A percentile compares a stretch with the other conserved stretches of the same genome.
phyloP scores from a whole-genome alignment of 768 basidiomycete genomes.

The Tricholoma flavovirens region DNA sequence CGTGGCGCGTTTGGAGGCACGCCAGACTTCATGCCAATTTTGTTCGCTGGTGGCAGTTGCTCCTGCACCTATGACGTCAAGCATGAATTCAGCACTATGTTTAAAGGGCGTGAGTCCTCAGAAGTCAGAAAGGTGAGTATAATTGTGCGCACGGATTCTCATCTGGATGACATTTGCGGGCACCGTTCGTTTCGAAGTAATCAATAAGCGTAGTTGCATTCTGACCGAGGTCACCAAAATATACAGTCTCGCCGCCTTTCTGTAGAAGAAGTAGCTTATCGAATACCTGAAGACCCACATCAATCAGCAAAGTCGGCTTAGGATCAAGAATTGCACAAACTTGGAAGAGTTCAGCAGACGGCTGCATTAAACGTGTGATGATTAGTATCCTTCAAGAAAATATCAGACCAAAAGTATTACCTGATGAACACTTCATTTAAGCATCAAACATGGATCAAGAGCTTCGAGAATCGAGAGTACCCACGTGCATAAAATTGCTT shows the following conservation, averaged over 20 bases:
- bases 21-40: slow-evolving; percentile 60
- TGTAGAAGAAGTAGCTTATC: slow-evolving; percentile 70
- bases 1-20: slow-evolving; percentile 39
- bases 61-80: slow-evolving; percentile 72
- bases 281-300: slow-evolving; percentile 39
- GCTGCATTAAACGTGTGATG: slow-evolving; percentile 41
- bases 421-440: slow-evolving; percentile 36
- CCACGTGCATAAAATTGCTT: slow-evolving; percentile 84
- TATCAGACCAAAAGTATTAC: slow-evolving; percentile 9
- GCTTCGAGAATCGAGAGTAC: slow-evolving; percentile 15
- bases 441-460: background rate
- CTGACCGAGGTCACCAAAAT: slow-evolving; percentile 65
- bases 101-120: background rate
- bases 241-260: slow-evolving; percentile 70
- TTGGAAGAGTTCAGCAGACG: slow-evolving; percentile 80
- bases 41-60: slow-evolving; percentile 36
- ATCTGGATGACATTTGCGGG: slow-evolving; percentile 47
- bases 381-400: background rate
- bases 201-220: slow-evolving; percentile 58
- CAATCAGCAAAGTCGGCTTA: background rate
- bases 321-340: slow-evolving; percentile 13
- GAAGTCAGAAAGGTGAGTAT: background rate
- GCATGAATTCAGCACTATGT: slow-evolving; percentile 59
- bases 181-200: slow-evolving; percentile 74
- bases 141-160: slow-evolving; percentile 61